Conservation (phyloP, 139 green algal species). For the Chlamydomonas sp. region DNA sequence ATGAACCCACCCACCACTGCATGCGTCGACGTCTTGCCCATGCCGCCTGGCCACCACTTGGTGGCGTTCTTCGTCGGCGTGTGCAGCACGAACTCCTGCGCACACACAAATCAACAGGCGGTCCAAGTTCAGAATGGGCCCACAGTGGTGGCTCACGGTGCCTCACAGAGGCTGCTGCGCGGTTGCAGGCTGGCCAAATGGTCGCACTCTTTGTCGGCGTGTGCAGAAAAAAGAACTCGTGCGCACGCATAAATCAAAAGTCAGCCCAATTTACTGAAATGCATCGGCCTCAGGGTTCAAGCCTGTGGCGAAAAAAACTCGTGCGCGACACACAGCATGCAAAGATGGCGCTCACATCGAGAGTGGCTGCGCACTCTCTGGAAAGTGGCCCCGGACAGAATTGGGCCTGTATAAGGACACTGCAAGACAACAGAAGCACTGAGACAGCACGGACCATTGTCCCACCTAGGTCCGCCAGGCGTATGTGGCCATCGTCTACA, state of each 20-base stretch:
- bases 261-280: too few relatives aligned
- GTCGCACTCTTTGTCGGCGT: background rate
- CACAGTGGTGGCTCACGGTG: too few relatives aligned
- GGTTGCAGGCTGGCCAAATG: background rate
- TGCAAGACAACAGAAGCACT: background rate
- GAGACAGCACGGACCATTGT: background rate
- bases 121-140: background rate
- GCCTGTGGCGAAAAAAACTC: too few relatives aligned
- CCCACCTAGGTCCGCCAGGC: slow-evolving; percentile 16
- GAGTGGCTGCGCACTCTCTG: too few relatives aligned
- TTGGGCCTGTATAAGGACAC: too few relatives aligned
- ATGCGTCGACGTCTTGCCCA: slow-evolving; percentile 89
- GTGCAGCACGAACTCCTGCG: slow-evolving; percentile 85
- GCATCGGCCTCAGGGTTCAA: too few relatives aligned
- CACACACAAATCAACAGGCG: background rate
- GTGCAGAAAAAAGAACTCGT: background rate
- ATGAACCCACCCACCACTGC: too few relatives aligned
- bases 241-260: too few relatives aligned
- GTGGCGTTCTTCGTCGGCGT: slow-evolving; percentile 77
- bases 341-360: background rate
- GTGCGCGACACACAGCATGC: background rate
- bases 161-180: too few relatives aligned
- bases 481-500: slow-evolving; percentile 77
- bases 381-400: too few relatives aligned
- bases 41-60: slow-evolving; percentile 88